These are phyloP conservation scores for Alternaria sp. DNA, from an alignment of 2,329 filamentous ascomycete genomes.

Conservation along the genomic window DNA sequence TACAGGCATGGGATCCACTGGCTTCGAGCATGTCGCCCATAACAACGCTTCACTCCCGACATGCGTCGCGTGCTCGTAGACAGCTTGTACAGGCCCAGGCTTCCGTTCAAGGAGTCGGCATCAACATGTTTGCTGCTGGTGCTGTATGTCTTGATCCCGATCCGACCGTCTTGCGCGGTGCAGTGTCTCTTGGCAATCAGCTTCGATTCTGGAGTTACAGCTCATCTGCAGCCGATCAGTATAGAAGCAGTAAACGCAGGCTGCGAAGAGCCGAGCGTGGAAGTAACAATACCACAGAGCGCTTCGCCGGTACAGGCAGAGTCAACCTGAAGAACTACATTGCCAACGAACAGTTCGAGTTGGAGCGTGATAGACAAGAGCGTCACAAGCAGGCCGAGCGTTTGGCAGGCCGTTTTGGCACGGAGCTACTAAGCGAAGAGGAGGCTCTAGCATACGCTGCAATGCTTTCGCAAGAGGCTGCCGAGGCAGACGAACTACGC, in stretches of 20 bases:
- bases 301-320: conserved; percentile 67
- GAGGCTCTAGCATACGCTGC: conserved; percentile 68
- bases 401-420: conserved; percentile 80
- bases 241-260: conserved; percentile 78
- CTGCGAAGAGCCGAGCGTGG: conserved; percentile 72
- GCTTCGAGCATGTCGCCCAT: conserved; percentile 79
- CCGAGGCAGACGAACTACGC: conserved; percentile 55
- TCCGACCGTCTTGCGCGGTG: conserved; percentile 80
- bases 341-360: conserved; percentile 80
- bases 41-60: conserved; percentile 84
- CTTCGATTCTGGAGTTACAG: conserved; percentile 94
- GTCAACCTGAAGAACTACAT: conserved; percentile 82
- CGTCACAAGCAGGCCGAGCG: conserved; percentile 71
- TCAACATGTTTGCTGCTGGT: conserved; percentile 80
- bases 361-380: conserved; percentile 74
- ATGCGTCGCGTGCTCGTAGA: conserved; percentile 81
- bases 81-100: conserved; percentile 71
- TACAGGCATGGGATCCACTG: conserved; percentile 96
- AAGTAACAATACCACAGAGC: conserved; percentile 64
- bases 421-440: conserved; percentile 72
- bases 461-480: conserved; percentile 66
- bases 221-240: conserved; percentile 75
- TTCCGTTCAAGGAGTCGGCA: conserved; percentile 70
- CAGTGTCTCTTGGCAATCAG: conserved; percentile 85
- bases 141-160: conserved; percentile 89